A percentile compares a stretch with the other conserved stretches of the same genome.
phyloP scores from a whole-genome alignment of 345 rosid species.

The Hirschfeldia incana region DNA sequence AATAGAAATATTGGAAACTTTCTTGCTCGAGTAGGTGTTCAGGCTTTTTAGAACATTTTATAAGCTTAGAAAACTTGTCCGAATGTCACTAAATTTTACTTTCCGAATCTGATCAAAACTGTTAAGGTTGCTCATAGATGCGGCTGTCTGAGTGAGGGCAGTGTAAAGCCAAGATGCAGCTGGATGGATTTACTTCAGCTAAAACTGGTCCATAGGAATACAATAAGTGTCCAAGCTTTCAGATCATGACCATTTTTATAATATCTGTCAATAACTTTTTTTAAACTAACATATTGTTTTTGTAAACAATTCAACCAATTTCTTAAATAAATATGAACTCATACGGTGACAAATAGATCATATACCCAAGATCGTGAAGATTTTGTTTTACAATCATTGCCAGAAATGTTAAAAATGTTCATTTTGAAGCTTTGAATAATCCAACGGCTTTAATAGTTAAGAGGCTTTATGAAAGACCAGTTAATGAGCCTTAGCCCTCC shows the following conservation, averaged over 20 bases:
- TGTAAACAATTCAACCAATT: too few relatives aligned
- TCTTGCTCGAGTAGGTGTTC: not conserved
- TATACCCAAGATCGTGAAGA: not conserved
- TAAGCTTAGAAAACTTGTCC: not conserved
- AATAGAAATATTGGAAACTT: not conserved
- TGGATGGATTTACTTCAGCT: conserved; percentile 22
- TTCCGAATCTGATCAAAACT: not conserved
- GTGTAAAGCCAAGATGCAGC: conserved; percentile 28
- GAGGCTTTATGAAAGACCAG: not conserved
- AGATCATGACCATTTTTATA: conserved; percentile 14
- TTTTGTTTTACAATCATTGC: not conserved
- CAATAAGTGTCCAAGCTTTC: conserved; percentile 9
- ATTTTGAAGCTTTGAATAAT: not conserved
- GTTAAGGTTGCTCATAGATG: not conserved
- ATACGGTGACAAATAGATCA: not conserved
- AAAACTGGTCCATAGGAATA: conserved; percentile 20
- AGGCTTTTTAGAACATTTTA: not conserved
- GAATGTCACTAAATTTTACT: not conserved
- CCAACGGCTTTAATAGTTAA: not conserved
- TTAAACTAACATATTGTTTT: not conserved
- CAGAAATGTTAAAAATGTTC: not conserved
- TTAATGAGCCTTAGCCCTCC: conserved; percentile 7
- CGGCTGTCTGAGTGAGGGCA: conserved; percentile 10
- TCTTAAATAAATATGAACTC: not conserved
- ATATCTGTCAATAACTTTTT: not conserved